Evolutionary conservation across 2,329 filamentous ascomycete genomes (phyloP), one percentile per base, ranked within the genome.

Genomic region (Ilyonectria robusta): DNA sequence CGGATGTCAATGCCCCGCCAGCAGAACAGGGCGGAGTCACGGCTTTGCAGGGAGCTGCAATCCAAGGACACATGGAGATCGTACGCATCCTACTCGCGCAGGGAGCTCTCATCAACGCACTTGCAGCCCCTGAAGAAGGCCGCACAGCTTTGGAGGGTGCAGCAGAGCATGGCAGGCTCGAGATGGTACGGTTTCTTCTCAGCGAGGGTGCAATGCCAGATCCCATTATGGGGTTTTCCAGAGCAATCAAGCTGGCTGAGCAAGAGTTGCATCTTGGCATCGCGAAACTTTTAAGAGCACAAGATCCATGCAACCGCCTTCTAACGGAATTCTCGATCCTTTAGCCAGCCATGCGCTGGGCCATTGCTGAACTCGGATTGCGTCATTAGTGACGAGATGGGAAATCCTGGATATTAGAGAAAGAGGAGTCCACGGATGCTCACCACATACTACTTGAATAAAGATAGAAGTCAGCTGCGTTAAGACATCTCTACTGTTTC

Each of bases 101-200:
- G 0, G 17, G 37, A 17, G 59, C 59, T 10, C 0, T 46, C 3
- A 13, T 54, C 17, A 58, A 66, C 17, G 63, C 63, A 1, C 6
- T 29, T 0, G 51, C 59, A 17, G 37, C 63, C 1, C 19, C 9
- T 1, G 6, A 17, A 2, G 35, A 57, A 13, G 63, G 63, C 9
- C 58, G 63, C n/a, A 62, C 59, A 2, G 59, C 59, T 5, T 6
- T 66, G 0, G 63, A 66, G 37, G 63, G 59, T 0, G 63, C 63
- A 5, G 59, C 58, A 1, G 63, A 66, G 42, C 63, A 66, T 23
- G 59, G 63, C 8, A 65, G 62, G 31, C 44, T 50, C 7, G 62
- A 65, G 11, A 65, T 65, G 48, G 29, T 65, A 3, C 40, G 23
- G 35, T 44, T 57, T 5, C 62, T 65, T 17, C 58, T 65, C 40